Evolutionary conservation across 257 asterid species (phyloP), one percentile per base, ranked within the genome.

Genomic region (Phtheirospermum japonicum): DNA sequence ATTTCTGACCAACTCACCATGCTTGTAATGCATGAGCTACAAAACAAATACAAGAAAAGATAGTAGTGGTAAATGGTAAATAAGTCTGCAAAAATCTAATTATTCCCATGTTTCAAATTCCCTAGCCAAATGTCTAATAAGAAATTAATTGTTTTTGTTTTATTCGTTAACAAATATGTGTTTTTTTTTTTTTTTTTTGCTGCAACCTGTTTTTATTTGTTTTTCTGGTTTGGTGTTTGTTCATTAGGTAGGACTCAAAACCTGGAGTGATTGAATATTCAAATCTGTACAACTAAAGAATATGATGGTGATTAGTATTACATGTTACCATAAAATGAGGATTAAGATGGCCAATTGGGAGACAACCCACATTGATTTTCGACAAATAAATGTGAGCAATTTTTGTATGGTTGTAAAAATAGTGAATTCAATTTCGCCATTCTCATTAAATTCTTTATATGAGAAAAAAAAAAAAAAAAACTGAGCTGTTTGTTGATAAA

Each of bases 1-100:
- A 16, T 72, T 57, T 52, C 63, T 69, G 72, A 74, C 73, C 59
- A 20, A 54, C 37, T 51, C 80, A 45, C 77, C 73, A 68, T 65
- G 46, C 63, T 75, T 72, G 71, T 13, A 51, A 52, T 50, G 28
- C 28, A 23, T 23, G 28, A 23, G 28, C 28, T 23, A 23, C 28
- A 23, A n/a, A 23, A 23, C 28, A 23, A 23, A 23, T 23, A 3
- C 1, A 23, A 23, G 28, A 3, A 23, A 23, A 23, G 28, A 23
- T 23, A 3, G 28, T 23, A n/a, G n/a, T n/a, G n/a, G n/a, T n/a
- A n/a, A n/a, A n/a, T n/a, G n/a, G n/a, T n/a, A n/a, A n/a, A n/a
- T n/a, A n/a, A n/a, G n/a, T n/a, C n/a, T n/a, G n/a, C n/a, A n/a
- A n/a, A n/a, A n/a, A n/a, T n/a, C n/a, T n/a, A n/a, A n/a, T n/a